Evolutionary conservation across 305 asterid genomes (phyloP).

Genomic region (Fraxinus ornus): DNA sequence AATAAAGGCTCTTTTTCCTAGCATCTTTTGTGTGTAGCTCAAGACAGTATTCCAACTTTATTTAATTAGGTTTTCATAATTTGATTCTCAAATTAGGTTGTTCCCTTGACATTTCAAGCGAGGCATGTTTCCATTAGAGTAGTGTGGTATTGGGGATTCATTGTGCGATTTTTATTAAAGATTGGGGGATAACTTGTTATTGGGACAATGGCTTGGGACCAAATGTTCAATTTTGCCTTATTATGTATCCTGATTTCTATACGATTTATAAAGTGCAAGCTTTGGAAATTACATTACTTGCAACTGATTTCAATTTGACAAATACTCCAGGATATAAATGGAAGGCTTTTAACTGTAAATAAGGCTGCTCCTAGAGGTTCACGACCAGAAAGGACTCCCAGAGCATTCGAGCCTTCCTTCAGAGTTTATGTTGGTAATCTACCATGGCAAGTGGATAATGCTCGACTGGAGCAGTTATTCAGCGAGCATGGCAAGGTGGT

Average conservation of each 20-base stretch:
- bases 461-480: constrained; percentile 70
- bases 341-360: constrained; percentile 79
- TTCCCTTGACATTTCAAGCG: neutral
- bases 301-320: constrained; percentile 8
- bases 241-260: neutral
- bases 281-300: constrained; percentile 6
- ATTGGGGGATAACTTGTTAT: neutral
- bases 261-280: neutral
- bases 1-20: neutral
- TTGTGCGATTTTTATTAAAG: neutral
- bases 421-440: constrained; percentile 86
- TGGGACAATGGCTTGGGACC: neutral
- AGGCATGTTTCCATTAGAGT: neutral
- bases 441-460: constrained; percentile 79
- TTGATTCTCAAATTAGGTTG: neutral
- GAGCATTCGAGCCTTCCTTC: constrained; percentile 55
- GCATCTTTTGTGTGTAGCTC: neutral
- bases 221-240: constrained; percentile 24
- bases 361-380: constrained; percentile 90
- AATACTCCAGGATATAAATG: constrained; percentile 60
- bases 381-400: constrained; percentile 60
- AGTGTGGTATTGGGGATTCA: neutral
- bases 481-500: constrained; percentile 87
- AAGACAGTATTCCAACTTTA: neutral
- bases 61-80: neutral